Evolutionary conservation across 1,284 basidiomycete genomes (phyloP), one percentile per base, ranked within the genome.

Genomic region (Erythrobasidium hasegawianum): DNA sequence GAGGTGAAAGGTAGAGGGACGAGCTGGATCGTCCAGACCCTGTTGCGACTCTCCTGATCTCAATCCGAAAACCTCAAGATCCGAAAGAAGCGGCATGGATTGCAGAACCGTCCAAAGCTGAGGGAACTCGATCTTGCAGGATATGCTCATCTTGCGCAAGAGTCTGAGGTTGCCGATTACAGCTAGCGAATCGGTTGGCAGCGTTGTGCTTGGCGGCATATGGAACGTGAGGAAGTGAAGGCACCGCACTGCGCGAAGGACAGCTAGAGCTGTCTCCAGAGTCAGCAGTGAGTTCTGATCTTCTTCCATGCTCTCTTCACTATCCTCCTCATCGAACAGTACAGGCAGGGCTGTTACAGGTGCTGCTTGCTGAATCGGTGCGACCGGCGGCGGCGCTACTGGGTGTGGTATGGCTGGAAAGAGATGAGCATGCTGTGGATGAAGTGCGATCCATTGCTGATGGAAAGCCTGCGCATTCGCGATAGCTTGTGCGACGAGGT

Each of bases 71-170:
- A 64, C 53, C 3, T 26, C 38, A 1, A 64, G 61, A 29, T 64
- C 61, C 13, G 53, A 33, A 2, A 65, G 39, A 13, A 27, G 33
- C 9, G 43, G 55, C 33, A 50, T 39, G 7, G 41, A 27, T 27
- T 49, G 29, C 13, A 65, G 33, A 4, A 65, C 11, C 2, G 18
- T 18, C 62, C 62, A 65, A 16, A 65, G 40, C 33, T 58, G 55
- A n/a, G 4, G 16, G 24, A 65, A 57, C 16, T 26, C 20, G 16
- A 65, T 4, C 22, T 58, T 57, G 5, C 45, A 27, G 3, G 29
- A 45, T 20, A 65, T 20, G n/a, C 57, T 56, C 7, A 65, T 43
- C 56, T 65, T 65, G 20, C 62, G 62, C 33, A 65, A 33, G 7
- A 40, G 56, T 40, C 11, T 2, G 2, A 65, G 56, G 22, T 26